These are phyloP conservation scores for Colletotrichum godetiae DNA, from an alignment of 2,329 filamentous ascomycete genomes.

Conservation along the genomic window DNA sequence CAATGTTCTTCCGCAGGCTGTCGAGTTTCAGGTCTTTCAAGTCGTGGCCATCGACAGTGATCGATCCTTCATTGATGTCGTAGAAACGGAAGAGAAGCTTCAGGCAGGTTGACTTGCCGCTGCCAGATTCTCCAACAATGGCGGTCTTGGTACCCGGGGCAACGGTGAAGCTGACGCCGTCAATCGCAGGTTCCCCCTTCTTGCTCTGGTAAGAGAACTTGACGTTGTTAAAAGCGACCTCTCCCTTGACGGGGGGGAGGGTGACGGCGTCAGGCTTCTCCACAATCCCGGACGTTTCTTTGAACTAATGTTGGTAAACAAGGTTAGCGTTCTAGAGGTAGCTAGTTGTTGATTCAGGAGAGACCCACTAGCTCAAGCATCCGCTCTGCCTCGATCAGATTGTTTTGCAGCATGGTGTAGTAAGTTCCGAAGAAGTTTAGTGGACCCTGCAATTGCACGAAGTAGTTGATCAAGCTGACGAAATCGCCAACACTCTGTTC, in stretches of 20 bases:
- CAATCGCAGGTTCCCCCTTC: constrained; percentile 48
- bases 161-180: constrained; percentile 54
- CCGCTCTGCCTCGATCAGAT: constrained; percentile 58
- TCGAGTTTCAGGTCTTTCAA: constrained; percentile 53
- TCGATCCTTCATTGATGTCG: constrained; percentile 56
- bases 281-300: constrained; percentile 54
- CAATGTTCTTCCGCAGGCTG: constrained; percentile 54
- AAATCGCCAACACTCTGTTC: constrained; percentile 67
- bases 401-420: constrained; percentile 58
- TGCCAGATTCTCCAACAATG: constrained; percentile 58
- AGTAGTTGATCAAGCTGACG: constrained; percentile 66
- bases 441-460: constrained; percentile 70
- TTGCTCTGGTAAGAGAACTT: constrained; percentile 56
- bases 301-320: constrained; percentile 44
- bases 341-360: fast-evolving
- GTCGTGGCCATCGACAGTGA: constrained; percentile 59
- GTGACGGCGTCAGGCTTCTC: constrained; percentile 52
- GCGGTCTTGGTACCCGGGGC: constrained; percentile 58
- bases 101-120: constrained; percentile 60
- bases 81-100: constrained; percentile 65
- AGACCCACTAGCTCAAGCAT: constrained; percentile 54
- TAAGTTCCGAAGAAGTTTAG: constrained; percentile 70
- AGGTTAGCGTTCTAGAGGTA: constrained; percentile 30
- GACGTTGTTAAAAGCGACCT: constrained; percentile 55
- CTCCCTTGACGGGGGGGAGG: constrained; percentile 47